A percentile compares a stretch with the other conserved stretches of the same genome.
These are phyloP conservation scores for Stenocarpella maydis DNA, from an alignment of 2,329 filamentous ascomycete species.

Conservation along the genomic window DNA sequence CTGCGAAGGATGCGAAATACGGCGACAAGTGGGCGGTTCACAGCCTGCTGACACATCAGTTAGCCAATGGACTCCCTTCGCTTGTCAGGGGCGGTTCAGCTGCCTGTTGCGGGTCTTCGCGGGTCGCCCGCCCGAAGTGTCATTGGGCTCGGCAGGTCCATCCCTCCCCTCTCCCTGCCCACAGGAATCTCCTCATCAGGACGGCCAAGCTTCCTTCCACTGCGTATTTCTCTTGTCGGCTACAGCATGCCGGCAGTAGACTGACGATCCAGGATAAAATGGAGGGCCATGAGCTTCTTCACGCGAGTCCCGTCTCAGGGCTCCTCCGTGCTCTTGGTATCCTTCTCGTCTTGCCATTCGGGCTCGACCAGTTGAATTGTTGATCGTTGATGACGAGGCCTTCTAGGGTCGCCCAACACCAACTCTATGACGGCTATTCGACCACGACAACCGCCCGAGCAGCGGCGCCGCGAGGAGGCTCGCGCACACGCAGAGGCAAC, in stretches of 20 bases:
- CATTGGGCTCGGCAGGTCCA: too few relatives aligned
- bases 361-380: background rate
- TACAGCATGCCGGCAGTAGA: background rate
- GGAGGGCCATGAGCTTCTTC: too few relatives aligned
- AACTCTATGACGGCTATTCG: conserved; percentile 3
- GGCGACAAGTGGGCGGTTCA: background rate
- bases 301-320: background rate
- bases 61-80: background rate
- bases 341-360: background rate
- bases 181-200: background rate
- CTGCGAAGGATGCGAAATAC: background rate
- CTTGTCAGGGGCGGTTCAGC: background rate
- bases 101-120: background rate
- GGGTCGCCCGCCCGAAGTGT: background rate
- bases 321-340: background rate
- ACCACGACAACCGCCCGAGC: background rate
- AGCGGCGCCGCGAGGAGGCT: background rate
- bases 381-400: background rate
- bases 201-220: conserved; percentile 15
- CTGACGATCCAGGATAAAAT: background rate
- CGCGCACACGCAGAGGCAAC: background rate
- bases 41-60: background rate
- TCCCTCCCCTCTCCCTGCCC: too few relatives aligned
- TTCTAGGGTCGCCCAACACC: background rate
- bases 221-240: background rate